Base-by-base conservation (phyloP, 1,139 yeast species). In the Geotrichum candidum region DNA sequence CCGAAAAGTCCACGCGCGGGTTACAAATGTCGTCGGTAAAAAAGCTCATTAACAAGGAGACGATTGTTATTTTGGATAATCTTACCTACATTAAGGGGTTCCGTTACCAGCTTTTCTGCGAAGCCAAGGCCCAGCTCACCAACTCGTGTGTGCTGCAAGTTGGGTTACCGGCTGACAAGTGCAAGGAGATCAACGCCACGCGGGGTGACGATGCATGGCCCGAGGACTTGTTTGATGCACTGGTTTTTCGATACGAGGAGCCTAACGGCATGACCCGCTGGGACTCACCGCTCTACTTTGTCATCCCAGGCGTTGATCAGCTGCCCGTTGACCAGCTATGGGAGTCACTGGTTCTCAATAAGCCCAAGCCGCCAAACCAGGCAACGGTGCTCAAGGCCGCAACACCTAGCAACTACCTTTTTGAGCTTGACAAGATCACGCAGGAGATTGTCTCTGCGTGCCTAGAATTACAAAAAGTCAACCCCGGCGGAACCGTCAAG, bases 31-130 rank as follows among this genome's bases (percentile, higher is more conserved):
- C 96, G 0, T 96, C 96, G 0, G 96, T 94, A 15, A 90, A 90
- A 70, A 80, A 97, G 67, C 90, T 88, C 66, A 76, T 95, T 9
- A 79, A 88, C 2, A 80, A 86, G 55, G 79, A 81, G 35, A 86
- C 83, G 38, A 81, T 94, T 55, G 97, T 94, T 1, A 84, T 94
- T 25, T 79, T 94, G 62, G 99, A 94, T 74, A 83, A 95, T 1
- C 78, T 91, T 71, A 87, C 91, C 29, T 95, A 95, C 72, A 95
- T 95, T 70, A 95, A 94, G 72, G 99, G 99, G 0, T 91, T 91
- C 72, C 79, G 99, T 64, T 94, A 95, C 74, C 99, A 94, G 74
- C 78, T 94, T 61, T 91, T 85, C 73, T 91, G 98, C 74, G 99
- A 94, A 72, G 94, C 96, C 51, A 92, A 92, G 70, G 88, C 92